Conservation (phyloP, 371 early-diverging fungal genomes). For the Apophysomyces variabilis region DNA sequence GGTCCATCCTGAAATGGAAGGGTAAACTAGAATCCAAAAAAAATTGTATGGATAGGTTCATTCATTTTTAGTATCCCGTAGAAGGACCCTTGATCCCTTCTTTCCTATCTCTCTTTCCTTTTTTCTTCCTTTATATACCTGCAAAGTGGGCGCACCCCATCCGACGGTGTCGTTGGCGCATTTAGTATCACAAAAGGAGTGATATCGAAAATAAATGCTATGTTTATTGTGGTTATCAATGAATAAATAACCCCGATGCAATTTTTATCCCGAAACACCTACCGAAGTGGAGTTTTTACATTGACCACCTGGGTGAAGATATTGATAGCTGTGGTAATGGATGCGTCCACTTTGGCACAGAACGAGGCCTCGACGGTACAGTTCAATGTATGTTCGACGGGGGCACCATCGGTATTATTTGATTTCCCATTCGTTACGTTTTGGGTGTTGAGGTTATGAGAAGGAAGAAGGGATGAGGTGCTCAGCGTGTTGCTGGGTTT, state of each 20-base stretch:
- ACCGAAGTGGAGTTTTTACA: constrained; percentile 43
- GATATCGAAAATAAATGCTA: constrained; percentile 13
- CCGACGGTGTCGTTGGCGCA: constrained; percentile 14
- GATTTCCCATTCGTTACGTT: constrained; percentile 10
- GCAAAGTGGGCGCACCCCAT: constrained; percentile 15
- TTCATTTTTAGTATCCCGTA: neutral
- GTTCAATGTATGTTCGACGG: constrained; percentile 30
- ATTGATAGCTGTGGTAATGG: constrained; percentile 39
- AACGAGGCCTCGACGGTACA: constrained; percentile 35
- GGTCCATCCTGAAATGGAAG: constrained; percentile 53
- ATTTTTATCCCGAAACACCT: constrained; percentile 12
- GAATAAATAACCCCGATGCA: neutral
- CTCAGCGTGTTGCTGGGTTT: too few species aligned
- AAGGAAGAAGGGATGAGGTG: neutral
- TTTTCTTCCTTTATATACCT: constrained; percentile 8
- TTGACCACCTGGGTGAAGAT: constrained; percentile 43
- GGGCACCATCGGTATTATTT: constrained; percentile 30
- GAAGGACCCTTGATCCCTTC: constrained; percentile 1
- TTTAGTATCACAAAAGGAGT: constrained; percentile 10
- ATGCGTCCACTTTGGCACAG: constrained; percentile 39
- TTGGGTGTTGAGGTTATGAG: neutral
- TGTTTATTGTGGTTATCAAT: constrained; percentile 6
- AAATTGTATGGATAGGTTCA: too few species aligned
- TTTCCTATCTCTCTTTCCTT: neutral
- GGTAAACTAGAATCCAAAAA: constrained; percentile 32